phyloP scores from a whole-genome alignment of 176 grass and related monocot genomes.

The Triticum timopheevii region DNA sequence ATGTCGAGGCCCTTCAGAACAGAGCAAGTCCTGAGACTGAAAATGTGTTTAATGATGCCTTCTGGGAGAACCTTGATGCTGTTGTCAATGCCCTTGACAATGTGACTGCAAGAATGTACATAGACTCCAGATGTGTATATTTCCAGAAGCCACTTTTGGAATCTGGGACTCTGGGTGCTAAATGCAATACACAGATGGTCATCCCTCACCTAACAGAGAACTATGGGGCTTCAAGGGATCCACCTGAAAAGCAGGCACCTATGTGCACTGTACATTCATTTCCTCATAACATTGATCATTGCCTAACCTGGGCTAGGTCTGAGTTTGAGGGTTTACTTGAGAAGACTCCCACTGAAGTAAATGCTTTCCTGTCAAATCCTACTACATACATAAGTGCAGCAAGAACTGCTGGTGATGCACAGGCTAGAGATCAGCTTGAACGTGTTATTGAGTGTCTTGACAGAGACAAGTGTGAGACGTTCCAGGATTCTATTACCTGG shows the following conservation, averaged over 20 bases:
- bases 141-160: slow-evolving; percentile 93
- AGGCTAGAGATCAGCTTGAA: slow-evolving; percentile 79
- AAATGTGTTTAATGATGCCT: slow-evolving; percentile 85
- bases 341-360: slow-evolving; percentile 88
- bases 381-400: slow-evolving; percentile 50
- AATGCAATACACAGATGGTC: slow-evolving; percentile 97
- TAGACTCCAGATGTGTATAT: slow-evolving; percentile 85
- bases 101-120: slow-evolving; percentile 90
- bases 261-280: slow-evolving; percentile 98
- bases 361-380: slow-evolving; percentile 76
- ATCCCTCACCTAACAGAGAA: slow-evolving; percentile 93
- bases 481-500: slow-evolving; percentile 89
- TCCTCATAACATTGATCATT: slow-evolving; percentile 96
- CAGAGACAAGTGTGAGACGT: slow-evolving; percentile 74
- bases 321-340: slow-evolving; percentile 96
- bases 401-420: slow-evolving; percentile 83
- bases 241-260: slow-evolving; percentile 92
- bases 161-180: slow-evolving; percentile 87
- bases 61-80: slow-evolving; percentile 85
- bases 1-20: slow-evolving; percentile 82
- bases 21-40: slow-evolving; percentile 92
- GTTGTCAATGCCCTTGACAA: slow-evolving; percentile 87
- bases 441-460: slow-evolving; percentile 79
- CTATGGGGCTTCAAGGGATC: slow-evolving; percentile 94
- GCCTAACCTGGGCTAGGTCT: slow-evolving; percentile 88